Percentiles rank a stretch among this genome's conserved stretches.
Evolutionary conservation across 108 stramenopile species (phyloP).

Genomic region (Chaetoceros muelleri): DNA sequence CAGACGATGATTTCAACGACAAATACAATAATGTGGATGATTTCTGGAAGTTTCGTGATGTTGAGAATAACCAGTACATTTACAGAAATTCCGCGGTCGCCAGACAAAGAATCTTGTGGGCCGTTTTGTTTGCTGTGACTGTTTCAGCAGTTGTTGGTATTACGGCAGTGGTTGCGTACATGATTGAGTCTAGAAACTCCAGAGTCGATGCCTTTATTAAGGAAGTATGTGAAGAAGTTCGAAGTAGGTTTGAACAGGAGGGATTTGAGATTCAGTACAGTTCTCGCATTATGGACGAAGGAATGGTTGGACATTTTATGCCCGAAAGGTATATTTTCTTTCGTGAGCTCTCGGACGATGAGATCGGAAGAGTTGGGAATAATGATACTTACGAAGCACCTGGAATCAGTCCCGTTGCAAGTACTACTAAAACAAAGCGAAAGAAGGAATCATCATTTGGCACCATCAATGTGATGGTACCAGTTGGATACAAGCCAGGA

Average conservation of each 20-base stretch:
- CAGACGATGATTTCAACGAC: slow-evolving; percentile 8
- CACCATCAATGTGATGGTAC: background rate
- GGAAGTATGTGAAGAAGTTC: slow-evolving; percentile 19
- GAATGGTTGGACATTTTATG: background rate
- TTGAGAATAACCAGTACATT: slow-evolving; percentile 13
- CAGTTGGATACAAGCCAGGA: background rate
- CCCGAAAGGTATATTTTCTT: background rate
- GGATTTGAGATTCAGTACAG: slow-evolving; percentile 27
- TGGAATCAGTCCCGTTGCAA: too few relatives aligned
- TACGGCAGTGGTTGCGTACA: slow-evolving; percentile 16
- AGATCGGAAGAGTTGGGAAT: slow-evolving; percentile 37
- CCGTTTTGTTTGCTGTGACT: slow-evolving; percentile 9
- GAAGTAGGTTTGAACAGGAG: slow-evolving; percentile 18
- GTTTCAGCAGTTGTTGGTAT: slow-evolving; percentile 13
- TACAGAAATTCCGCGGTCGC: slow-evolving; percentile 24
- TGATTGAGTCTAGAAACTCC: slow-evolving; percentile 27
- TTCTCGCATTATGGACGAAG: background rate
- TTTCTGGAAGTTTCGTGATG: slow-evolving; percentile 23
- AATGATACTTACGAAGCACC: slow-evolving; percentile 25
- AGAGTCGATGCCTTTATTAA: slow-evolving; percentile 18
- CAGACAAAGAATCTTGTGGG: slow-evolving; percentile 13
- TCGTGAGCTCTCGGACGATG: slow-evolving; percentile 24
- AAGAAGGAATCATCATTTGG: background rate
- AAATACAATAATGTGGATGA: slow-evolving; percentile 27
- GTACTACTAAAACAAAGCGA: background rate